Evolutionary conservation across 768 basidiomycete genomes (phyloP).

Genomic region (Leccinellum albellum): DNA sequence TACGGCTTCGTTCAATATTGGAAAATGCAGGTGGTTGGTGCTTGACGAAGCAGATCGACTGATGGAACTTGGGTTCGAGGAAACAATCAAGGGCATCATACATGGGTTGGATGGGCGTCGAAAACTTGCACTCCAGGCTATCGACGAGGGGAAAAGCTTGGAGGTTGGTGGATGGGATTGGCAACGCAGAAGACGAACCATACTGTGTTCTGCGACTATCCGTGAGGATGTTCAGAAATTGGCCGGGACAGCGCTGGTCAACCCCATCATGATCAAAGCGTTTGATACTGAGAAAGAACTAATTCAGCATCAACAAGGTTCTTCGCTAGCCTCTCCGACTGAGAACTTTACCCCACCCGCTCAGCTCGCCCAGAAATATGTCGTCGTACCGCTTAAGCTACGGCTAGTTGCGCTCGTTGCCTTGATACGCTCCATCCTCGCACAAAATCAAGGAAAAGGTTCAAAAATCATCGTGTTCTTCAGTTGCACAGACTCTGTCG

Average conservation of each 20-base stretch:
- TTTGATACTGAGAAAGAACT: slow-evolving; percentile 44
- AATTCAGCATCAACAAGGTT: slow-evolving; percentile 10
- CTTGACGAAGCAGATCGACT: slow-evolving; percentile 96
- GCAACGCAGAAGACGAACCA: slow-evolving; percentile 70
- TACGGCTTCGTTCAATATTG: slow-evolving; percentile 87
- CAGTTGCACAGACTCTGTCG: slow-evolving; percentile 96
- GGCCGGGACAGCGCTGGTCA: slow-evolving; percentile 73
- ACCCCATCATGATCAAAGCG: slow-evolving; percentile 83
- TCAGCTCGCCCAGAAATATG: slow-evolving; percentile 88
- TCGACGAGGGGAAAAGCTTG: slow-evolving; percentile 58
- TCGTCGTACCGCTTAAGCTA: slow-evolving; percentile 87
- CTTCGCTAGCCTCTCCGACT: slow-evolving; percentile 20
- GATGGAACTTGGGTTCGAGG: slow-evolving; percentile 98
- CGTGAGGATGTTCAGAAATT: slow-evolving; percentile 92
- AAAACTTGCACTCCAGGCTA: slow-evolving; percentile 65
- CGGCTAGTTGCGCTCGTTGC: slow-evolving; percentile 91
- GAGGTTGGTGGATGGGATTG: slow-evolving; percentile 88
- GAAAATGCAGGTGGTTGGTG: slow-evolving; percentile 92
- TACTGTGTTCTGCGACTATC: slow-evolving; percentile 96
- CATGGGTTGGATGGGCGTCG: slow-evolving; percentile 80
- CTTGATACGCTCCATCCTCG: slow-evolving; percentile 74
- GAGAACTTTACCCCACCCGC: slow-evolving; percentile 90
- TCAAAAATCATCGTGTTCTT: slow-evolving; percentile 91
- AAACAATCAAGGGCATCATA: slow-evolving; percentile 88
- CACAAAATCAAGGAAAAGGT: slow-evolving; percentile 51